phyloP scores from a whole-genome alignment of 257 asterid genomes.

The Buddleja alternifolia region DNA sequence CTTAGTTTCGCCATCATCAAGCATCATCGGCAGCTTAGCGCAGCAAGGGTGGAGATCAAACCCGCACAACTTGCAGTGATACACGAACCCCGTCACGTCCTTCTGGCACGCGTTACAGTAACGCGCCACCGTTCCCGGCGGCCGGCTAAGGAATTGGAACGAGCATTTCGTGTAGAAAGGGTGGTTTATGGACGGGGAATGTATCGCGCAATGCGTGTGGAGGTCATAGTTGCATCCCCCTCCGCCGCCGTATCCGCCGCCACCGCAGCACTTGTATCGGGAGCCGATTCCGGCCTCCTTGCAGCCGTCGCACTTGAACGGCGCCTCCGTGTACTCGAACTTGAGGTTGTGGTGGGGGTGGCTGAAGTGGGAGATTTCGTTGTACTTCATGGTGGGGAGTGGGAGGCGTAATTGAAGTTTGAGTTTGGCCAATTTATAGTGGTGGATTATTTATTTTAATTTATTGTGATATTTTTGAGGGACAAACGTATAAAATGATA shows the following conservation, averaged over 20 bases:
- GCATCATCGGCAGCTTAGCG: conserved; percentile 89
- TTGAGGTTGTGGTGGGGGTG: conserved; percentile 83
- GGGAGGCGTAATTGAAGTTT: not conserved
- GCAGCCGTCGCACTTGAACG: conserved; percentile 98
- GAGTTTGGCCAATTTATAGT: conserved; percentile 13
- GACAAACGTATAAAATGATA: not conserved
- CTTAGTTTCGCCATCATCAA: conserved; percentile 77
- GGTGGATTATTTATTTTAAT: not conserved
- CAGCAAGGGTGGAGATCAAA: conserved; percentile 97
- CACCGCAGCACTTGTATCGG: conserved; percentile 57
- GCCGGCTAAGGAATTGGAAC: conserved; percentile 69
- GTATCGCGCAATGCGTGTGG: conserved; percentile 85
- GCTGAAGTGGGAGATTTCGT: conserved; percentile 76
- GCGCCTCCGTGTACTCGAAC: conserved; percentile 66
- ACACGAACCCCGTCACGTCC: conserved; percentile 79
- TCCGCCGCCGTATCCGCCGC: conserved; percentile 13
- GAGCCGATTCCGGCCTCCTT: conserved; percentile 93
- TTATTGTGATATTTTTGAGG: not conserved
- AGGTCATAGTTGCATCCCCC: conserved; percentile 71
- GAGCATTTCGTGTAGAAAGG: conserved; percentile 87
- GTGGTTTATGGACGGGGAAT: conserved; percentile 63
- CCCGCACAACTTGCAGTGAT: conserved; percentile 88
- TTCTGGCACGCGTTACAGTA: conserved; percentile 96
- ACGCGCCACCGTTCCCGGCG: conserved; percentile 75
- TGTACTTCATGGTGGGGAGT: conserved; percentile 60